phyloP scores from a whole-genome alignment of 2,329 filamentous ascomycete species.

The Allantophomopsis lycopodina region DNA sequence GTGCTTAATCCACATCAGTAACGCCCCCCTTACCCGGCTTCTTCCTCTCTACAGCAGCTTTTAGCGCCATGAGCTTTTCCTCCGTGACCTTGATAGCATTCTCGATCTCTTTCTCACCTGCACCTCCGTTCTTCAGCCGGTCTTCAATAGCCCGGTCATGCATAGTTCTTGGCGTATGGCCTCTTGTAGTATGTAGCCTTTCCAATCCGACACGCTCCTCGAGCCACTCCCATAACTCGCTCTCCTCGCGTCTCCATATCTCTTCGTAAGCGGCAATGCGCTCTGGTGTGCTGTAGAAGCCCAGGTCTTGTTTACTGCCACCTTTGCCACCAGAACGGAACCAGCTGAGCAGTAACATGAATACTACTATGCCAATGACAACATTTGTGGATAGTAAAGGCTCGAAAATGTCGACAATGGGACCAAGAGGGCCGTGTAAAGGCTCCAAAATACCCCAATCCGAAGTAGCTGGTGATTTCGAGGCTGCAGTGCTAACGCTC shows the following conservation, averaged over 20 bases:
- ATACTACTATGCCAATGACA: conserved; percentile 59
- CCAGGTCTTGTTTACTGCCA: conserved; percentile 21
- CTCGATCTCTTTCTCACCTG: conserved; percentile 16
- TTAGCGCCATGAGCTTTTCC: conserved; percentile 66
- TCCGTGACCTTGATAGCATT: conserved; percentile 51
- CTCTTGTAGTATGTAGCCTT: conserved; percentile 55
- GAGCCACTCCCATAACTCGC: conserved; percentile 20
- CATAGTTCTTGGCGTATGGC: conserved; percentile 12
- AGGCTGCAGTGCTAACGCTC: conserved; percentile 18
- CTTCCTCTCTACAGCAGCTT: conserved; percentile 49
- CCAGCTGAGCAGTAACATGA: conserved; percentile 63
- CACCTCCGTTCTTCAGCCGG: conserved; percentile 13
- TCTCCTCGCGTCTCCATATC: conserved; percentile 40
- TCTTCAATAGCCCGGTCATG: conserved; percentile 10
- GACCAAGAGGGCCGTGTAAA: conserved; percentile 53
- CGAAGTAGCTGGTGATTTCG: conserved; percentile 20
- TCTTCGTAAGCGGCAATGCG: conserved; percentile 79
- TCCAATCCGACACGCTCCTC: conserved; percentile 38
- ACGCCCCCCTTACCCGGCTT: not conserved
- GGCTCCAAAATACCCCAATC: conserved; percentile 78
- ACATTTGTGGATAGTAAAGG: conserved; percentile 66
- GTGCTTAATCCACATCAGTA: too few relatives aligned
- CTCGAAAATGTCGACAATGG: conserved; percentile 53
- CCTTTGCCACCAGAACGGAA: conserved; percentile 43
- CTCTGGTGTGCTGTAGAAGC: conserved; percentile 35